Conservation (phyloP, 306 rosid species). For the Vachellia collinsii region DNA sequence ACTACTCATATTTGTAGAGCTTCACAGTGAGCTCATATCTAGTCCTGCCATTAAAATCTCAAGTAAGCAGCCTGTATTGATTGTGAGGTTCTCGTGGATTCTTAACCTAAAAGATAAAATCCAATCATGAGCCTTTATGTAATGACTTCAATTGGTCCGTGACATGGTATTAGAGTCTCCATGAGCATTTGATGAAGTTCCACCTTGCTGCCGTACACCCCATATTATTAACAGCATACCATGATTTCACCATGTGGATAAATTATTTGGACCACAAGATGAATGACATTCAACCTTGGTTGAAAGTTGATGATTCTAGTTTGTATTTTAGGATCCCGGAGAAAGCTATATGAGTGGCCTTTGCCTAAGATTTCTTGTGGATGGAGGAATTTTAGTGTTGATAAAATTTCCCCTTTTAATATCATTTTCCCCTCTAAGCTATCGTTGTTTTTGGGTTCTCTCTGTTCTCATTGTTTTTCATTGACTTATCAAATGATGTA, state of each 20-base stretch:
- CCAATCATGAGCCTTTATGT: not conserved
- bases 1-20: not conserved
- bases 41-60: not conserved
- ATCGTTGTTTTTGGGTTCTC: not conserved
- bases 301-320: not conserved
- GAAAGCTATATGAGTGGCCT: not conserved
- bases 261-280: not conserved
- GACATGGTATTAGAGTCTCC: not conserved
- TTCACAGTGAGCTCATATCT: not conserved
- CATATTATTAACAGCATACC: not conserved
- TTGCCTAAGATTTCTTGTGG: not conserved
- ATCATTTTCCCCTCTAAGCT: not conserved
- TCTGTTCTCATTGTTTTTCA: conserved; percentile 9
- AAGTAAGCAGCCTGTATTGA: not conserved
- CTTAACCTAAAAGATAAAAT: not conserved
- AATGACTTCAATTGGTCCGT: not conserved
- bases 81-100: not conserved
- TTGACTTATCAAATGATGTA: not conserved
- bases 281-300: not conserved
- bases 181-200: not conserved
- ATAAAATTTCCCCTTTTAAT: not conserved
- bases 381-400: not conserved
- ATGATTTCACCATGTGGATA: not conserved
- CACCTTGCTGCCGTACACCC: not conserved
- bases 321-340: not conserved